phyloP scores from a whole-genome alignment of 208 protist genomes.

The Sergeia podlipaevii region DNA sequence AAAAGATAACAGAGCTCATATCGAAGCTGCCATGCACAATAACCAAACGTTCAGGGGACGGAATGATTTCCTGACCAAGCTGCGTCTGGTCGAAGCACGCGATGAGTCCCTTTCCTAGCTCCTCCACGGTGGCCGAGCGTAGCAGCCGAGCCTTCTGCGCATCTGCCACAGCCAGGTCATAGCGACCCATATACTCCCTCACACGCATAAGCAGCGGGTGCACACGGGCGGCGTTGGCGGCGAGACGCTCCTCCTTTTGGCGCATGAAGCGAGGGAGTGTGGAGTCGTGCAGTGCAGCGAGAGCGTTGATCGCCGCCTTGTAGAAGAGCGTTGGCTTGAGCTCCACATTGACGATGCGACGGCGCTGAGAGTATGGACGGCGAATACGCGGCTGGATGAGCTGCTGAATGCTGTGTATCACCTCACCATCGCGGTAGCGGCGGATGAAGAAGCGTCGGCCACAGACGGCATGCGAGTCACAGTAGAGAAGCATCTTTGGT shows the following conservation, averaged over 20 bases:
- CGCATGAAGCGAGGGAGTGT: conserved; percentile 52
- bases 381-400: conserved; percentile 68
- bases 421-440: conserved; percentile 62
- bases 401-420: conserved; percentile 32
- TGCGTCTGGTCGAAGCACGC: conserved; percentile 54
- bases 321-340: conserved; percentile 60
- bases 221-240: conserved; percentile 13
- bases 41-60: conserved; percentile 44
- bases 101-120: conserved; percentile 23
- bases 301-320: conserved; percentile 30
- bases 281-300: conserved; percentile 46
- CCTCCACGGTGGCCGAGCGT: conserved; percentile 30
- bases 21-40: conserved; percentile 63
- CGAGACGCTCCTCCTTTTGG: conserved; percentile 27
- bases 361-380: conserved; percentile 64
- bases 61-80: conserved; percentile 40
- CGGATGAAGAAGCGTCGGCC: conserved; percentile 67
- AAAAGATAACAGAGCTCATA: conserved; percentile 50
- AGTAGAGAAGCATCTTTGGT: conserved; percentile 58
- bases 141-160: conserved; percentile 7
- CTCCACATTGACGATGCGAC: conserved; percentile 50
- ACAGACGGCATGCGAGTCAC: conserved; percentile 60
- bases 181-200: conserved; percentile 31
- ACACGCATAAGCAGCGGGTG: conserved; percentile 48
- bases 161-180: conserved; percentile 20